Base-by-base conservation (phyloP, 2,329 filamentous ascomycete genomes). In the Ilyonectria sp. region DNA sequence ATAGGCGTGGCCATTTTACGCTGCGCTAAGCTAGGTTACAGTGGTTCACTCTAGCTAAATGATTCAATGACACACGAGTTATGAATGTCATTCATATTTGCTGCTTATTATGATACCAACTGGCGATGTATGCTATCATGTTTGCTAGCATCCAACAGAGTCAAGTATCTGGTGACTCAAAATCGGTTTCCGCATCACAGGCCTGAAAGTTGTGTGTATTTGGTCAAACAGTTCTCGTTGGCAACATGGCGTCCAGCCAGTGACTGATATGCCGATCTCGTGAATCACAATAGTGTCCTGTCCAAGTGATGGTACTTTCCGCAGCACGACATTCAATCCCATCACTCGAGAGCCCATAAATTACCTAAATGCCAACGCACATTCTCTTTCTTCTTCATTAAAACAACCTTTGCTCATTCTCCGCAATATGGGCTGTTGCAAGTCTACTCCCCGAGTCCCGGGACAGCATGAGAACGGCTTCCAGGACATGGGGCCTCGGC, bases 401-500 rank as follows among this genome's bases (percentile, higher is more conserved):
- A 43, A 23, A 56, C 9, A 11, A 5, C 33, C 26, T 23, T 11
- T 13, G 2, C 7, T 17, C 5, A 37, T 19, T 29, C 13, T 33
- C 29, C 8, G 19, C 47, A 66, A 19, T 5, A 68, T 73, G 63
- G 44, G 66, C 11, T 68, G 68, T 15, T 52, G 60, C 13, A 57
- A 23, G 37, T 65, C 69, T 44, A 57, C 44, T 19, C 46, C 35
- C 26, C 23, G 54, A 43, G 56, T 19, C 29, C 35, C 26, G 23
- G 47, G 37, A 17, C 29, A 53, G n/a, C 19, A 23, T 33, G 43
- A 55, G 1, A 68, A 63, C 57, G 65, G 62, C 21, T 64, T 65
- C 50, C 69, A 66, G 47, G 64, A 64, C n/a, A 64, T 69, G 61
- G 43, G 49, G 17, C 62, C 67, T 9, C 67, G 60, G 6, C 59